Evolutionary conservation across 2,329 filamentous ascomycete species (phyloP).

Genomic region (Fusarium sp.): DNA sequence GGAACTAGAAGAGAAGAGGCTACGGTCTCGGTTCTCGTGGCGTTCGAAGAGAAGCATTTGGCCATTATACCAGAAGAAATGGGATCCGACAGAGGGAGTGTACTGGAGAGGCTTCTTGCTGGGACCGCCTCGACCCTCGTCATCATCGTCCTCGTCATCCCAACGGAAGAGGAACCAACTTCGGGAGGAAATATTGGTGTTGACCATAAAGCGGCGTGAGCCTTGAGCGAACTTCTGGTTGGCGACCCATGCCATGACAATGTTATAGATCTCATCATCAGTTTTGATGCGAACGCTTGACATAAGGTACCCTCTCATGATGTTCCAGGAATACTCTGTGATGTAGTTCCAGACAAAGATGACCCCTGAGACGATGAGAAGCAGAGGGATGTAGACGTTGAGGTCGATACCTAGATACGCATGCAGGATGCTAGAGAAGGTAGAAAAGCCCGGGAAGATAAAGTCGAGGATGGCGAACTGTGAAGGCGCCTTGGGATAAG

Average conservation of each 20-base stretch:
- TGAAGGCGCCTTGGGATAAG: conserved; percentile 39
- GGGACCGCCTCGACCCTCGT: conserved; percentile 49
- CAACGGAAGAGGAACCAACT: conserved; percentile 61
- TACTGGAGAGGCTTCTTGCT: conserved; percentile 66
- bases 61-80: conserved; percentile 75
- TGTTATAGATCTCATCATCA: conserved; percentile 79
- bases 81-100: conserved; percentile 74
- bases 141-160: conserved; percentile 59
- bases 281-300: conserved; percentile 73
- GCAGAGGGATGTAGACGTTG: conserved; percentile 69
- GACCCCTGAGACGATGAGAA: conserved; percentile 62
- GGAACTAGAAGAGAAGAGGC: conserved; percentile 58
- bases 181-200: conserved; percentile 68
- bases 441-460: conserved; percentile 73
- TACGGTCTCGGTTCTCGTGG: conserved; percentile 58
- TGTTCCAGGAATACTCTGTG: conserved; percentile 58
- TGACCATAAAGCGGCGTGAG: conserved; percentile 72
- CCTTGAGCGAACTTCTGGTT: conserved; percentile 69
- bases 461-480: conserved; percentile 67
- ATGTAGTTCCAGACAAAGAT: conserved; percentile 66
- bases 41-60: conserved; percentile 69
- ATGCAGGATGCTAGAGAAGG: conserved; percentile 64
- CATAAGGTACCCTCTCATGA: conserved; percentile 67
- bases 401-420: conserved; percentile 71
- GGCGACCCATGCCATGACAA: conserved; percentile 76